These are phyloP conservation scores for Ascochyta fabae DNA, from an alignment of 2,329 filamentous ascomycete species.

Conservation along the genomic window DNA sequence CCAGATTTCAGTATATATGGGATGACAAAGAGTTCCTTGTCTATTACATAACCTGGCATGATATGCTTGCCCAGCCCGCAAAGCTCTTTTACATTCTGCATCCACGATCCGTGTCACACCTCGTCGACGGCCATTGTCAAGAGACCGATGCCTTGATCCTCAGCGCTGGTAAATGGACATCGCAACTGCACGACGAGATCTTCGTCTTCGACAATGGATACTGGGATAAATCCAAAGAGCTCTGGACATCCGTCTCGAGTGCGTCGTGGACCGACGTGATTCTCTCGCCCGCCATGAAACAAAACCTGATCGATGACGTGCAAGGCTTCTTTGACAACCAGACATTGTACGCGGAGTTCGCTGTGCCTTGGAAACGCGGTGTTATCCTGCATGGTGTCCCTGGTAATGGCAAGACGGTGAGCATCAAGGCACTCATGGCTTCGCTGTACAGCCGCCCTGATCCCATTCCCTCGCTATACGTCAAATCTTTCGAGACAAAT, in stretches of 20 bases:
- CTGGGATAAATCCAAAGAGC: constrained; percentile 67
- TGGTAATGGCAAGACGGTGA: constrained; percentile 72
- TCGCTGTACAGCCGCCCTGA: constrained; percentile 59
- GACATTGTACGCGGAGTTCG: constrained; percentile 51
- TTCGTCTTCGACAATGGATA: constrained; percentile 67
- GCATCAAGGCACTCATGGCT: constrained; percentile 72
- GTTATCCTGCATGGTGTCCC: constrained; percentile 61
- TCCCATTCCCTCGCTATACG: constrained; percentile 59
- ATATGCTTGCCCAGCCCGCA: constrained; percentile 33
- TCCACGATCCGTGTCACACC: constrained; percentile 16
- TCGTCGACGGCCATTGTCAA: constrained; percentile 28
- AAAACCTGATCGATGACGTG: constrained; percentile 66
- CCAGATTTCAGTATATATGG: constrained; percentile 39
- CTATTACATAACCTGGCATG: constrained; percentile 37
- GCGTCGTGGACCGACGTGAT: constrained; percentile 70
- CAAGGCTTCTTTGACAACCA: constrained; percentile 58
- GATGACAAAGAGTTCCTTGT: constrained; percentile 35
- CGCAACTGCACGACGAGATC: constrained; percentile 66
- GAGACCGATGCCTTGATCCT: constrained; percentile 59
- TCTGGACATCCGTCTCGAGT: constrained; percentile 57
- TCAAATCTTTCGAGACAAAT: constrained; percentile 57
- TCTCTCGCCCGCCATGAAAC: constrained; percentile 67
- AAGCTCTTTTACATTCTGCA: constrained; percentile 32
- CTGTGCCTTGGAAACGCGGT: constrained; percentile 58
- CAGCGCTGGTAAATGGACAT: constrained; percentile 61